Evolutionary conservation across 257 asterid species (phyloP).

Genomic region (Capsicum baccatum): DNA sequence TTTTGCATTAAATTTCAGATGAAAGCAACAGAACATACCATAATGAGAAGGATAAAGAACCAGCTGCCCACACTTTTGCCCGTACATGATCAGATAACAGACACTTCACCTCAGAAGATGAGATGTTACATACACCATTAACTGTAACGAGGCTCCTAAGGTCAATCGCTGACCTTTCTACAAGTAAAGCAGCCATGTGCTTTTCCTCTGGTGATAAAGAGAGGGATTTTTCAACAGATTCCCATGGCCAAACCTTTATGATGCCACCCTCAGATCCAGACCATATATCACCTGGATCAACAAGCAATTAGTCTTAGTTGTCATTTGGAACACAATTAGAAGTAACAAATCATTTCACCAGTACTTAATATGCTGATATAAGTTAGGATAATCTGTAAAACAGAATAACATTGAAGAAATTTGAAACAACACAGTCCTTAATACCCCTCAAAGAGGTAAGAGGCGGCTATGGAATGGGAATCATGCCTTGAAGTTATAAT

Average conservation of each 20-base stretch:
- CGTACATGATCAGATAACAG: constrained; percentile 67
- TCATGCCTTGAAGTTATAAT: not conserved
- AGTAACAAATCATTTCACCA: constrained; percentile 15
- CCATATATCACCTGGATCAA: constrained; percentile 84
- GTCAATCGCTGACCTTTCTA: constrained; percentile 81
- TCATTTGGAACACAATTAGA: not conserved
- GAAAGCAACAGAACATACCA: constrained; percentile 54
- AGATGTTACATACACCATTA: constrained; percentile 80
- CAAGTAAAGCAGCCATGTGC: constrained; percentile 88
- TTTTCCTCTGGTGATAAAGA: constrained; percentile 83
- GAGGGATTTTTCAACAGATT: constrained; percentile 80
- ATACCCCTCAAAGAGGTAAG: not conserved
- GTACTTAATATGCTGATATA: not conserved
- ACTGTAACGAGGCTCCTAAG: constrained; percentile 86
- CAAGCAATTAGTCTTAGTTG: constrained; percentile 4
- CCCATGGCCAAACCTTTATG: constrained; percentile 95
- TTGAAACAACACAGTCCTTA: not conserved
- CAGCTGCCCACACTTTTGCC: constrained; percentile 88
- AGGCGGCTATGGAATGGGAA: not conserved
- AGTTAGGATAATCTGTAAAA: not conserved
- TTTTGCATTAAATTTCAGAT: not conserved
- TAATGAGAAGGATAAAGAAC: constrained; percentile 74
- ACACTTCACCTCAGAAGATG: constrained; percentile 88
- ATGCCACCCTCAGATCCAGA: constrained; percentile 87
- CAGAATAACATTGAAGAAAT: not conserved